Evolutionary conservation across 257 asterid species (phyloP), one percentile per base, ranked within the genome.

Genomic region (Solanum appendiculatum): DNA sequence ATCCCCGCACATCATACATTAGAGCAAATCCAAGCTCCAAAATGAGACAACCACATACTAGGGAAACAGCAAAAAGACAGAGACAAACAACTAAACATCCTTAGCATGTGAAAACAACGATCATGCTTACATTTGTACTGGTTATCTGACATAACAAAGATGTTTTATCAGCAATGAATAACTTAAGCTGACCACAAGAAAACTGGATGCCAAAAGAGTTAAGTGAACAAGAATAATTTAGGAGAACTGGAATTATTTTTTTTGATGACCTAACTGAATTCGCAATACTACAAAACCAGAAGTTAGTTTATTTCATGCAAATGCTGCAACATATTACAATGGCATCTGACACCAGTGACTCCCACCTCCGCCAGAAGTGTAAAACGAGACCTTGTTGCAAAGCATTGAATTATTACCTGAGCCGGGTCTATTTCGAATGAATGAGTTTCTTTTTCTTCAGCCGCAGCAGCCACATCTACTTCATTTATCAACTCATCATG

Each of bases 371-470:
- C 40, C 23, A 77, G 56, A 75, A 75, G 8, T 48, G 68, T 81
- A 48, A 78, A 31, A 29, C 3, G 44, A 48, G 69, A 31, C 68
- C 44, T 46, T 48, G 2, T 33, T 51, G 12, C 68, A 48, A 81
- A 29, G 44, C 85, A 48, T 48, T 80, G 31, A 23, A 8, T 20
- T 48, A 84, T 66, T 82, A 96, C 99, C 98, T 96, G 99, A 84
- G 95, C 91, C 90, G 98, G 98, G 88, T 95, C 96, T 88, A 97
- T 91, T 91, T 97, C 98, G 90, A 97, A 96, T 21, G 99, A 88
- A 91, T 94, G 99, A 58, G 98, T 97, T 92, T 96, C 99, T 92
- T 93, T 97, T 91, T 97, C 99, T 94, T 95, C 99, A 90, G 98
- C 96, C 80, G 92, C 99, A 91, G 99, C 98, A 25, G 98, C 99